Percentiles rank a stretch among this genome's conserved stretches.
These are phyloP conservation scores for Phytopythium ostracodes DNA, from an alignment of 352 stramenopile genomes.

Conservation along the genomic window DNA sequence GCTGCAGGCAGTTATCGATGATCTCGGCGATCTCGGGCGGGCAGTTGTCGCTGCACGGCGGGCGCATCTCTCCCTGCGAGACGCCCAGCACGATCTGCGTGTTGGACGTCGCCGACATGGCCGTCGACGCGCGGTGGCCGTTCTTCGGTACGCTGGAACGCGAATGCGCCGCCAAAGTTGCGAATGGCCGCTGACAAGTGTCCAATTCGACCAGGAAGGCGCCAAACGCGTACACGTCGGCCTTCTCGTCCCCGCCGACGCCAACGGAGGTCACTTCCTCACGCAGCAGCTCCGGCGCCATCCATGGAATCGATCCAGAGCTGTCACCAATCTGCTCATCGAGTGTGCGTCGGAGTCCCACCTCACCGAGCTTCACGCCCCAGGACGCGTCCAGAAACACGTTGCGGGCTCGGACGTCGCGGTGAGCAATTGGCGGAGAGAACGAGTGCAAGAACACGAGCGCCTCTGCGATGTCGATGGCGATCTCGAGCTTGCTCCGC, in stretches of 20 bases:
- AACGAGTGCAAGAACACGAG: conserved; percentile 37
- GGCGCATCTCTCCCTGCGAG: conserved; percentile 14
- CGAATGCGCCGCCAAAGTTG: background rate
- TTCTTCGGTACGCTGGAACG: background rate
- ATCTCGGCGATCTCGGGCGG: conserved; percentile 47
- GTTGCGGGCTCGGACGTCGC: conserved; percentile 10
- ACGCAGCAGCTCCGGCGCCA: conserved; percentile 31
- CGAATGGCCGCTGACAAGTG: conserved; percentile 18
- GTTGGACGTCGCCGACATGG: background rate
- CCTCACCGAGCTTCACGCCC: conserved; percentile 13
- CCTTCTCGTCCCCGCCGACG: conserved; percentile 12
- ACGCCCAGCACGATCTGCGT: conserved; percentile 8
- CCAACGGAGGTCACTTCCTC: conserved; percentile 9
- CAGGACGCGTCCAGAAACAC: conserved; percentile 14
- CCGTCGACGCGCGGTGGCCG: background rate
- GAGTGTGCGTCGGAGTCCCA: background rate
- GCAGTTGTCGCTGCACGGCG: conserved; percentile 45
- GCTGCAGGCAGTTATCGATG: conserved; percentile 35
- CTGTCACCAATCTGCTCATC: conserved; percentile 24
- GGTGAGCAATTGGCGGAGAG: conserved; percentile 10
- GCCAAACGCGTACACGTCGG: conserved; percentile 41
- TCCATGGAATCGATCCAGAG: conserved; percentile 33
- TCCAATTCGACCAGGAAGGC: conserved; percentile 32
- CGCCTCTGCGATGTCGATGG: conserved; percentile 31
- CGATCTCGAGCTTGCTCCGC: conserved; percentile 16